A percentile compares a stretch with the other conserved stretches of the same genome.
These are phyloP conservation scores for Allantophomopsis cytisporea DNA, from an alignment of 2,329 filamentous ascomycete genomes.

Conservation along the genomic window DNA sequence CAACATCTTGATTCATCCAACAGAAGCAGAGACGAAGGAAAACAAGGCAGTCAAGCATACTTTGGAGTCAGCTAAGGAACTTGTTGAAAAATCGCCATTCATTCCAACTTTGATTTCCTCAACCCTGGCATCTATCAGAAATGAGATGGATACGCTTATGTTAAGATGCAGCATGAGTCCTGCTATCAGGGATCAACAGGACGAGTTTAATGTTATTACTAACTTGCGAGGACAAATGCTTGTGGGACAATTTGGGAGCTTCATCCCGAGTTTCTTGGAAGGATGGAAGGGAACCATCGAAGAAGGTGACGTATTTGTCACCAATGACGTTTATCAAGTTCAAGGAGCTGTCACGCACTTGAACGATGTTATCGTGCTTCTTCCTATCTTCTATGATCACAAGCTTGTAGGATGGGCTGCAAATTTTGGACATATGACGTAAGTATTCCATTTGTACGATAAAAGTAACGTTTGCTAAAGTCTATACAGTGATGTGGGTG, in stretches of 20 bases:
- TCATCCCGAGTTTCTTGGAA: conserved; percentile 31
- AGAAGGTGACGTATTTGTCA: conserved; percentile 34
- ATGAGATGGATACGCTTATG: conserved; percentile 36
- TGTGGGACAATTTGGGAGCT: conserved; percentile 34
- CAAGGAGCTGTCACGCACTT: conserved; percentile 33
- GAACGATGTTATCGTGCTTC: conserved; percentile 33
- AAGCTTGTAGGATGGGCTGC: conserved; percentile 32
- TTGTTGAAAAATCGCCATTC: conserved; percentile 24
- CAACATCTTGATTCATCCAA: conserved; percentile 31
- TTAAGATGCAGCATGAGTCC: conserved; percentile 35
- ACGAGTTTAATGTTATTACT: conserved; percentile 38
- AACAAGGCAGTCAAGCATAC: conserved; percentile 17
- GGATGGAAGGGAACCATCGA: conserved; percentile 31
- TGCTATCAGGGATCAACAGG: conserved; percentile 34
- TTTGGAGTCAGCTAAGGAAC: conserved; percentile 17
- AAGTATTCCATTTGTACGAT: neutral
- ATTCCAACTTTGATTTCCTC: conserved; percentile 29
- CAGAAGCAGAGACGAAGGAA: conserved; percentile 14
- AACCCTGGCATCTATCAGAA: conserved; percentile 28
- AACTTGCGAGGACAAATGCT: conserved; percentile 33
- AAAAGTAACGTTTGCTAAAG: neutral
- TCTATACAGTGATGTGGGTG: conserved; percentile 19
- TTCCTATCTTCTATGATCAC: conserved; percentile 30
- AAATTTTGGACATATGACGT: conserved; percentile 33
- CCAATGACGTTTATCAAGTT: conserved; percentile 34